Evolutionary conservation across 305 asterid species (phyloP).

Genomic region (Caryopteris hybrid): DNA sequence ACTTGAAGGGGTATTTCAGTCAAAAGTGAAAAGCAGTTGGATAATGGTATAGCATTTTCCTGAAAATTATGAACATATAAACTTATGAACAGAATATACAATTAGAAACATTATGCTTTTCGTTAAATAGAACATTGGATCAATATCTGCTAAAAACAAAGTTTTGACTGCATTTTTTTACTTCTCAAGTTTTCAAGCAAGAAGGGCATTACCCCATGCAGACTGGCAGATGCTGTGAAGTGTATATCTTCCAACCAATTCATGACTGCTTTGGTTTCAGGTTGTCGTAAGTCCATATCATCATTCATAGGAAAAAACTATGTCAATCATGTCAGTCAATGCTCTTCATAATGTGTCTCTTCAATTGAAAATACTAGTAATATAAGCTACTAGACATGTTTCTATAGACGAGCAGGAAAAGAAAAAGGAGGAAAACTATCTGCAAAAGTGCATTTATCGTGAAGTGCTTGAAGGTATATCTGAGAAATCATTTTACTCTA

Average conservation of each 20-base stretch:
- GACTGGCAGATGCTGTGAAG: constrained; percentile 90
- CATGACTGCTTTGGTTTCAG: constrained; percentile 96
- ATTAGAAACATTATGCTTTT: neutral
- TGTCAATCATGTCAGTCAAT: constrained; percentile 62
- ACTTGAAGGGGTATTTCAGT: neutral
- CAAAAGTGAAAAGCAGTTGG: neutral
- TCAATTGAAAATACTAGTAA: constrained; percentile 6
- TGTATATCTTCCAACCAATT: constrained; percentile 64
- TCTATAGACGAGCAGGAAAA: neutral
- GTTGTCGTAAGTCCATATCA: constrained; percentile 76
- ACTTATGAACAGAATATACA: neutral
- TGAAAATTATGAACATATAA: neutral
- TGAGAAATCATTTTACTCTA: neutral
- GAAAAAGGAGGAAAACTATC: neutral
- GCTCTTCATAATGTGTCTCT: constrained; percentile 27
- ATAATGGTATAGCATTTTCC: neutral
- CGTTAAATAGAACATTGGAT: neutral
- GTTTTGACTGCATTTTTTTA: neutral
- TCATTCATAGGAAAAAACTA: constrained; percentile 92
- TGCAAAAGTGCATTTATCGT: neutral
- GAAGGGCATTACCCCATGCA: constrained; percentile 80
- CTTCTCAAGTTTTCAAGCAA: constrained; percentile 8
- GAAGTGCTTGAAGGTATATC: neutral
- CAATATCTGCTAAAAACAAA: neutral
- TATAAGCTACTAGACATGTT: constrained; percentile 12